Percentiles rank a stretch among this genome's conserved stretches.
Conservation (phyloP, 768 basidiomycete genomes). For the Lenzites betulinus region DNA sequence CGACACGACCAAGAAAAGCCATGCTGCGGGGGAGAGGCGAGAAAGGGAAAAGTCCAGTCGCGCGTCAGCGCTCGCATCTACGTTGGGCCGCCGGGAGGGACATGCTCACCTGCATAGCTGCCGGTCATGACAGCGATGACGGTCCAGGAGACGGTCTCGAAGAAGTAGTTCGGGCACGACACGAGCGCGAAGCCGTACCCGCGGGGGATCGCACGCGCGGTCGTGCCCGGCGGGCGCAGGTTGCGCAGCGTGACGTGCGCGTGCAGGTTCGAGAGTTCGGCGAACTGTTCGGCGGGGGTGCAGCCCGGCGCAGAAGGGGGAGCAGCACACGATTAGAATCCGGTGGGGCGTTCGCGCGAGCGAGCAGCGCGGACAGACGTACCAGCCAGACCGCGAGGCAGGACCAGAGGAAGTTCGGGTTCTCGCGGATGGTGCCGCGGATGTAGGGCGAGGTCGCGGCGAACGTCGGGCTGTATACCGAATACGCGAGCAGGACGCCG, state of each 20-base stretch:
- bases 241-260: slow-evolving; percentile 82
- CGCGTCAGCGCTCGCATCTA: neutral
- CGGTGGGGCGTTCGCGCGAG: too few species aligned
- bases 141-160: slow-evolving; percentile 80
- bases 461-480: slow-evolving; percentile 82
- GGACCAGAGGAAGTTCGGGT: slow-evolving; percentile 66
- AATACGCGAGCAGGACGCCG: slow-evolving; percentile 76
- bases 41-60: neutral
- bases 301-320: neutral
- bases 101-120: slow-evolving; percentile 66
- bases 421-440: slow-evolving; percentile 60
- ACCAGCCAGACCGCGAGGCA: slow-evolving; percentile 77
- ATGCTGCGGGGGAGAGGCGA: slow-evolving; percentile 47
- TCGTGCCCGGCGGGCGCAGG: slow-evolving; percentile 80
- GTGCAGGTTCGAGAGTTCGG: slow-evolving; percentile 81
- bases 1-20: slow-evolving; percentile 63
- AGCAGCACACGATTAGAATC: neutral
- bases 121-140: slow-evolving; percentile 76
- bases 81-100: neutral
- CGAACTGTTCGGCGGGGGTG: slow-evolving; percentile 51
- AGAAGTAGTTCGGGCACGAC: slow-evolving; percentile 93
- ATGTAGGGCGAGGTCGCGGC: slow-evolving; percentile 64
- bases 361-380: slow-evolving; percentile 34
- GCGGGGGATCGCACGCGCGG: slow-evolving; percentile 80
- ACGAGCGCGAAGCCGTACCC: slow-evolving; percentile 91